Conservation (phyloP, 2,329 filamentous ascomycete genomes). For the Hortaea sp. region DNA sequence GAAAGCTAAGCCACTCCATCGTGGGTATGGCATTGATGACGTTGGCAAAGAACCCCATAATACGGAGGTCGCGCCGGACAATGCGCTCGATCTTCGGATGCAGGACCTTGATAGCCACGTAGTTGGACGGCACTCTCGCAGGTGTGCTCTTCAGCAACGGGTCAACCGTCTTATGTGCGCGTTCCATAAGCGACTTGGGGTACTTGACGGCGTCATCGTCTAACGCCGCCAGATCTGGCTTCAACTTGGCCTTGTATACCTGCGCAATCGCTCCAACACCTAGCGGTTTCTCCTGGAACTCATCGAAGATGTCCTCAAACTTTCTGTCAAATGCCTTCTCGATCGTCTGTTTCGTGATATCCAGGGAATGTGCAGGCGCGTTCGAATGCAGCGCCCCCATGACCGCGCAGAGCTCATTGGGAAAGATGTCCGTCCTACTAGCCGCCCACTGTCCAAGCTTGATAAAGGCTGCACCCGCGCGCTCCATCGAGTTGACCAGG, state of each 20-base stretch:
- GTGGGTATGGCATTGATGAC: conserved; percentile 80
- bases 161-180: conserved; percentile 72
- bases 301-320: conserved; percentile 91
- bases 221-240: conserved; percentile 60
- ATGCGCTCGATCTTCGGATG: conserved; percentile 85
- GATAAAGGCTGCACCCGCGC: conserved; percentile 90
- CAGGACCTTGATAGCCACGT: conserved; percentile 92
- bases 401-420: conserved; percentile 77
- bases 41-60: conserved; percentile 86
- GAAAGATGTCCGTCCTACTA: conserved; percentile 92
- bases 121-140: conserved; percentile 73
- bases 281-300: conserved; percentile 80
- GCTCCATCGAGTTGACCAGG: conserved; percentile 80
- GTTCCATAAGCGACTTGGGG: conserved; percentile 51
- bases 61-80: conserved; percentile 80
- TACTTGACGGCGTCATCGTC: conserved; percentile 46
- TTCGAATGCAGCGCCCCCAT: conserved; percentile 95
- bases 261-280: conserved; percentile 95
- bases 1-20: conserved; percentile 93
- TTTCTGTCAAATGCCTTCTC: conserved; percentile 67
- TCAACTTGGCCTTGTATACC: conserved; percentile 91
- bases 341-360: conserved; percentile 68
- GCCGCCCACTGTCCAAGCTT: conserved; percentile 99
- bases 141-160: conserved; percentile 79
- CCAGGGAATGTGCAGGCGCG: conserved; percentile 81